These are phyloP conservation scores for Trametes cubensis DNA, from an alignment of 768 basidiomycete species.

Conservation along the genomic window DNA sequence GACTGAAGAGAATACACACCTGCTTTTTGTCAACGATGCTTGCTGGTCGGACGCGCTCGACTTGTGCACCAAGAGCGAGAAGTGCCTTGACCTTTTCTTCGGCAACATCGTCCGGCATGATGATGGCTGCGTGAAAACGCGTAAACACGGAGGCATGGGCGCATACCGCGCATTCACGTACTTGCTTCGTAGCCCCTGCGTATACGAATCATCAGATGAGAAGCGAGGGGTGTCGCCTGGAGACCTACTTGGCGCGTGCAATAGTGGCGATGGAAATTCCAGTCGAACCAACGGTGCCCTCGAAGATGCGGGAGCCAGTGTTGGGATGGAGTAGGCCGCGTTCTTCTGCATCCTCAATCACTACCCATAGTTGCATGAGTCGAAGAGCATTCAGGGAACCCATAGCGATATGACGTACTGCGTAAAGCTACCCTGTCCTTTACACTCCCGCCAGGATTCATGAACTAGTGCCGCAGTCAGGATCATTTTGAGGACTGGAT, in stretches of 20 bases:
- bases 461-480: constrained; percentile 54
- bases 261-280: constrained; percentile 97
- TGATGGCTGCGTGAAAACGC: constrained; percentile 60
- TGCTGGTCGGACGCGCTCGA: constrained; percentile 88
- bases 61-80: constrained; percentile 81
- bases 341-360: constrained; percentile 92
- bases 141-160: not conserved
- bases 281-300: constrained; percentile 95
- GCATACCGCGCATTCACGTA: constrained; percentile 37
- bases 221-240: not conserved
- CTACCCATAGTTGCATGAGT: constrained; percentile 44
- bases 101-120: constrained; percentile 89
- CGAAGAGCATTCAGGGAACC: not conserved
- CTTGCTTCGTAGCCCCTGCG: constrained; percentile 86
- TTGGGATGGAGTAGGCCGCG: constrained; percentile 80
- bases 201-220: not conserved
- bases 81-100: constrained; percentile 90
- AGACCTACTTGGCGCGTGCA: constrained; percentile 74
- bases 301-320: constrained; percentile 91
- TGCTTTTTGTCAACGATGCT: constrained; percentile 98
- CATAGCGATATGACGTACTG: constrained; percentile 52
- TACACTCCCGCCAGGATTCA: constrained; percentile 97
- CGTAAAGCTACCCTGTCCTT: constrained; percentile 96
- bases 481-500: not conserved
- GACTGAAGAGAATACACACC: constrained; percentile 42